These are phyloP conservation scores for Tylopilus intermedius DNA, from an alignment of 768 basidiomycete species.

Conservation along the genomic window DNA sequence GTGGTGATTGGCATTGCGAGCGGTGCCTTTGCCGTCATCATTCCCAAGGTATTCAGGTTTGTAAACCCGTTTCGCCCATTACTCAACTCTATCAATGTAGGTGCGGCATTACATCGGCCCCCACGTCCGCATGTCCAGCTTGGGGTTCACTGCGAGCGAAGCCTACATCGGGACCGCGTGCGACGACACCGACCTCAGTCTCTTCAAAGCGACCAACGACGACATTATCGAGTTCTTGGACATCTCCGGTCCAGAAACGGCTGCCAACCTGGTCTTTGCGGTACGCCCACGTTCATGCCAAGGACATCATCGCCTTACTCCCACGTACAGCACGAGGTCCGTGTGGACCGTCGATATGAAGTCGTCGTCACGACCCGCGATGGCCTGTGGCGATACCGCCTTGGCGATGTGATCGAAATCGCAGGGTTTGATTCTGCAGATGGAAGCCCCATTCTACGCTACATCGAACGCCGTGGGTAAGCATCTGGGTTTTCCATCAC, in stretches of 20 bases:
- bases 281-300: background rate
- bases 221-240: constrained; percentile 21
- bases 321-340: constrained; percentile 11
- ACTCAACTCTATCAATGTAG: background rate
- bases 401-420: constrained; percentile 20
- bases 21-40: constrained; percentile 10
- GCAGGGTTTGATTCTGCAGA: constrained; percentile 16
- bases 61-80: background rate
- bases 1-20: constrained; percentile 17
- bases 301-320: background rate
- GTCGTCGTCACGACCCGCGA: constrained; percentile 18
- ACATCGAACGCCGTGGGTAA: constrained; percentile 19
- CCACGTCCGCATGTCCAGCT: too few species aligned
- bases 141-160: too few species aligned
- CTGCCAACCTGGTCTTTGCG: constrained; percentile 11
- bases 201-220: constrained; percentile 15
- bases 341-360: constrained; percentile 16
- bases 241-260: constrained; percentile 7
- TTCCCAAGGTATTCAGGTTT: constrained; percentile 11
- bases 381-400: constrained; percentile 23
- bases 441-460: constrained; percentile 19
- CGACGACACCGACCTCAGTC: constrained; percentile 4
- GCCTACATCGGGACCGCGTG: constrained; percentile 12
- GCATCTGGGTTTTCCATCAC: background rate
- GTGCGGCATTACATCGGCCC: too few species aligned